Percentiles rank a stretch among this genome's conserved stretches.
phyloP scores from a whole-genome alignment of 1,284 basidiomycete genomes.

The Ceraceosorus bombacis region DNA sequence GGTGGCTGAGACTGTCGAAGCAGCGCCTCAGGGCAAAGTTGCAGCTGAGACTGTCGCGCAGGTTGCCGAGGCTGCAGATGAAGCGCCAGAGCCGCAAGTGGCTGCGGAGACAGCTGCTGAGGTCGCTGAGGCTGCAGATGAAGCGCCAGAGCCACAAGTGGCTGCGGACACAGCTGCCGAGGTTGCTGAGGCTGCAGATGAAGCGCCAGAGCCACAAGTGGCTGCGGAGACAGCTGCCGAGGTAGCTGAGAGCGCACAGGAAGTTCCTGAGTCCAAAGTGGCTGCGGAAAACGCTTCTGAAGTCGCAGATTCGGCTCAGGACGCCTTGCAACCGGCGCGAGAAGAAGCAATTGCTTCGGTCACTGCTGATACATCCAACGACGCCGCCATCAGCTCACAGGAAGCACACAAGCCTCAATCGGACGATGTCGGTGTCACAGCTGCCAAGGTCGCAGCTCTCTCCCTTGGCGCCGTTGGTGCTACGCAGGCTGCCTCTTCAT shows the following conservation, averaged over 20 bases:
- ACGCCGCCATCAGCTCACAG: no score
- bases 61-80: slow-evolving; percentile 7
- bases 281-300: slow-evolving; percentile 2
- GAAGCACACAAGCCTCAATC: no score
- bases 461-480: no score
- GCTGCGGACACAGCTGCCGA: background rate
- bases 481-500: no score
- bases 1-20: slow-evolving; percentile 5
- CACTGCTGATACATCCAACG: no score
- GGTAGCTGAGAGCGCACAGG: slow-evolving; percentile 8
- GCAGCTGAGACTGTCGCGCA: slow-evolving; percentile 1
- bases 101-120: background rate
- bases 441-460: no score
- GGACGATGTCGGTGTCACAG: no score
- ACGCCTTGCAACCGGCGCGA: no score
- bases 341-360: no score
- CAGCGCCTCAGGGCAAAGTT: slow-evolving; percentile 2
- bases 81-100: slow-evolving; percentile 1
- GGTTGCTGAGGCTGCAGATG: slow-evolving; percentile 9
- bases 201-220: background rate
- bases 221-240: slow-evolving; percentile 1
- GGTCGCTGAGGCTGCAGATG: background rate
- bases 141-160: background rate
- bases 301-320: slow-evolving; percentile 8
- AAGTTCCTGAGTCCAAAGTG: slow-evolving; percentile 6